Conservation (phyloP, 345 rosid species). For the Angophora floribunda region DNA sequence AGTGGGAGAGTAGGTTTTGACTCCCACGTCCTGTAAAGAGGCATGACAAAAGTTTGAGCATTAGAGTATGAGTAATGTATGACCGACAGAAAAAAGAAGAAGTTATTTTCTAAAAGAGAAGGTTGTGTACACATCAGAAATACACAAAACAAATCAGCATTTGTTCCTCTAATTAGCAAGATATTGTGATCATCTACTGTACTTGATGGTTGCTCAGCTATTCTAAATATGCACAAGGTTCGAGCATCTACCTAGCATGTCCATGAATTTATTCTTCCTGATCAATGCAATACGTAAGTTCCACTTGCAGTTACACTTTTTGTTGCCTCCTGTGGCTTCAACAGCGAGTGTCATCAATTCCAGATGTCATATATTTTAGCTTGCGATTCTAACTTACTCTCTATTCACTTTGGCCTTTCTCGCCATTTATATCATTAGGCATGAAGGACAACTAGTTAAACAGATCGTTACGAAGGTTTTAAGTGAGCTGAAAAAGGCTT, state of each 20-base stretch:
- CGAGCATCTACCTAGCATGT: not conserved
- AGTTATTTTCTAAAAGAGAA: too few species aligned
- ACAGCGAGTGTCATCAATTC: not conserved
- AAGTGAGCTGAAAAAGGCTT: not conserved
- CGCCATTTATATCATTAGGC: not conserved
- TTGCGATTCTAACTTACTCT: not conserved
- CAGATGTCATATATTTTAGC: not conserved
- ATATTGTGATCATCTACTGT: too few species aligned
- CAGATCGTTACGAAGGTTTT: rapidly evolving
- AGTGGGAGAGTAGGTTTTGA: too few species aligned
- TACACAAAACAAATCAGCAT: too few species aligned
- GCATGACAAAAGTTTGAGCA: too few species aligned
- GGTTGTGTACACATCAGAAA: not conserved
- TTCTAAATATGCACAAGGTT: not conserved
- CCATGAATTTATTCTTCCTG: not conserved
- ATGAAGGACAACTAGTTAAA: not conserved
- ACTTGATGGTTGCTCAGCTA: not conserved
- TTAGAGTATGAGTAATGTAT: too few species aligned
- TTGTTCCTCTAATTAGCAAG: too few species aligned
- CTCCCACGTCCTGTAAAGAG: too few species aligned
- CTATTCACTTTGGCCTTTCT: not conserved
- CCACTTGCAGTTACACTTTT: not conserved
- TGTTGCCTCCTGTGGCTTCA: not conserved
- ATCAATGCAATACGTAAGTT: not conserved
- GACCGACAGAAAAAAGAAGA: too few species aligned